Percentiles rank a stretch among this genome's conserved stretches.
Evolutionary conservation across 768 basidiomycete genomes (phyloP).

Genomic region (Pilatotrama ljubarskyi): DNA sequence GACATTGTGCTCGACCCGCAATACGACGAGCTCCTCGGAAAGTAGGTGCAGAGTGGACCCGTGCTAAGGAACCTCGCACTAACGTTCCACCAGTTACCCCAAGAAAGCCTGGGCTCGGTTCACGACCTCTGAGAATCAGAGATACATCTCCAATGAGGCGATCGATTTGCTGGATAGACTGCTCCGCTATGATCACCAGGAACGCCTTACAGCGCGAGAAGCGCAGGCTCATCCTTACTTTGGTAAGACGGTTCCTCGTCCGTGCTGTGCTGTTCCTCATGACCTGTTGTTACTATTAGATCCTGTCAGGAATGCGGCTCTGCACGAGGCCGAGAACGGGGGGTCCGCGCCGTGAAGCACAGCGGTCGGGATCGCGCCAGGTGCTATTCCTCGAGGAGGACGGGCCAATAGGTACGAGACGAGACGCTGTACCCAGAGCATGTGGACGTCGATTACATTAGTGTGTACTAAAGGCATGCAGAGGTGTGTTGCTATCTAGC

Average conservation of each 20-base stretch:
- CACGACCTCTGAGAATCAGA: constrained; percentile 93
- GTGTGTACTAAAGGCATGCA: constrained; percentile 16
- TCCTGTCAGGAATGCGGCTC: constrained; percentile 59
- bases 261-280: constrained; percentile 18
- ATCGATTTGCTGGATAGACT: constrained; percentile 96
- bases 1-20: constrained; percentile 94
- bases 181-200: constrained; percentile 95
- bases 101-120: constrained; percentile 96
- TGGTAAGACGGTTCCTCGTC: constrained; percentile 45
- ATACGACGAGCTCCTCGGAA: constrained; percentile 91
- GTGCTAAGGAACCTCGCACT: constrained; percentile 7
- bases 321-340: constrained; percentile 66
- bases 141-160: constrained; percentile 95
- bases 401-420: constrained; percentile 9
- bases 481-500: constrained; percentile 20
- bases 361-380: not conserved
- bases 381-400: constrained; percentile 2
- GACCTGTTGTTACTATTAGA: constrained; percentile 49
- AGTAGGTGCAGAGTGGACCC: constrained; percentile 42
- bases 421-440: constrained; percentile 11
- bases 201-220: constrained; percentile 91
- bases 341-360: constrained; percentile 40
- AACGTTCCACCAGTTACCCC: constrained; percentile 60
- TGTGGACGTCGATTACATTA: constrained; percentile 9
- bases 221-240: constrained; percentile 94